Conservation (phyloP, 208 protist genomes). For the Tritrichomonas foetus region DNA sequence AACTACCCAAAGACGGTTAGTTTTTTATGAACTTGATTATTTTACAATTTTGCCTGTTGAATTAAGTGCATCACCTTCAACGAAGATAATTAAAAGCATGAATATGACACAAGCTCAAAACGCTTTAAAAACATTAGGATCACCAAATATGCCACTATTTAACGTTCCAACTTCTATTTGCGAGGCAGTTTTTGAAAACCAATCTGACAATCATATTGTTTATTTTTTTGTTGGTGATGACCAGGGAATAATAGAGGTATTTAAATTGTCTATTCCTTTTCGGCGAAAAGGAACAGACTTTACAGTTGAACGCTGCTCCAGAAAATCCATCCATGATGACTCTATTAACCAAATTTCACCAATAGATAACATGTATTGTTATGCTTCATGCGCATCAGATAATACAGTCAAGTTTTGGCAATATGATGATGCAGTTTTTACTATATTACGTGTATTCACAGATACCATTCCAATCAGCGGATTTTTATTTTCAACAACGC, state of each 20-base stretch:
- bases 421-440: not conserved
- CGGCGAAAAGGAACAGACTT: not conserved
- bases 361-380: not conserved
- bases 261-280: not conserved
- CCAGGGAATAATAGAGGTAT: not conserved
- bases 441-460: not conserved
- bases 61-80: not conserved
- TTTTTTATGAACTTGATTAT: constrained; percentile 28
- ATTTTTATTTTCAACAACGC: not conserved
- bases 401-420: not conserved
- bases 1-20: not conserved
- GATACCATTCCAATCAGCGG: not conserved
- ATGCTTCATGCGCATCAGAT: not conserved
- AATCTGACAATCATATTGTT: too few species aligned
- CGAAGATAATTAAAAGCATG: not conserved
- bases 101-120: not conserved
- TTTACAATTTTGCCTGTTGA: not conserved
- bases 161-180: not conserved
- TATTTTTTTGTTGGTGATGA: constrained; percentile 33
- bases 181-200: not conserved
- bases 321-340: not conserved
- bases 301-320: not conserved
- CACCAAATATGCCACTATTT: not conserved
- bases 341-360: not conserved
- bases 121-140: not conserved